These are phyloP conservation scores for Stemphylium vesicarium DNA, from an alignment of 2,329 filamentous ascomycete genomes.

Conservation along the genomic window DNA sequence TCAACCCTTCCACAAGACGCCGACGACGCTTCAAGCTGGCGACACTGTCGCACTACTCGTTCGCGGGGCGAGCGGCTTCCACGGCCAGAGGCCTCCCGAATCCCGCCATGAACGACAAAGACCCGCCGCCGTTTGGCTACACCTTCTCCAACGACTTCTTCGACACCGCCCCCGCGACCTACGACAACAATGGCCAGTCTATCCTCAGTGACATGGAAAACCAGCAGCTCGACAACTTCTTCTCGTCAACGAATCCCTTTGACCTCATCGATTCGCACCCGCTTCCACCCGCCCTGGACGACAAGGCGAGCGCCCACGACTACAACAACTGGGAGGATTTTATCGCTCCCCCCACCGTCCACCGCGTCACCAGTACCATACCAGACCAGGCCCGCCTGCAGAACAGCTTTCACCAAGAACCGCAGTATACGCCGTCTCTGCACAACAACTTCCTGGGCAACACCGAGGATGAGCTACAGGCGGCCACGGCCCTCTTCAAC, in stretches of 20 bases:
- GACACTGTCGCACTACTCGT: conserved; percentile 29
- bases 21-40: conserved; percentile 26
- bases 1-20: background rate
- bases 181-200: conserved; percentile 31
- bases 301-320: conserved; percentile 32
- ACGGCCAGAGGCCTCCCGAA: conserved; percentile 32
- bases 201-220: conserved; percentile 43
- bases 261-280: conserved; percentile 22
- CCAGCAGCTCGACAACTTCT: conserved; percentile 43
- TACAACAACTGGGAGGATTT: conserved; percentile 37
- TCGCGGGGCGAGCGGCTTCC: conserved; percentile 34
- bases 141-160: conserved; percentile 38
- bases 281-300: conserved; percentile 22
- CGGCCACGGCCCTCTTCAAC: conserved; percentile 41
- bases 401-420: conserved; percentile 34
- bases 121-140: conserved; percentile 46
- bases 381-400: conserved; percentile 42
- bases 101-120: conserved; percentile 43
- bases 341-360: conserved; percentile 41
- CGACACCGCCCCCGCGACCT: conserved; percentile 16
- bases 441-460: conserved; percentile 26
- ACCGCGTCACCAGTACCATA: conserved; percentile 44
- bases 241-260: conserved; percentile 40
- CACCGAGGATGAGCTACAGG: conserved; percentile 42
- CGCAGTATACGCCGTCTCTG: conserved; percentile 20